Conservation (phyloP, 176 grass and related monocot species). For the Metroxylon sagu region DNA sequence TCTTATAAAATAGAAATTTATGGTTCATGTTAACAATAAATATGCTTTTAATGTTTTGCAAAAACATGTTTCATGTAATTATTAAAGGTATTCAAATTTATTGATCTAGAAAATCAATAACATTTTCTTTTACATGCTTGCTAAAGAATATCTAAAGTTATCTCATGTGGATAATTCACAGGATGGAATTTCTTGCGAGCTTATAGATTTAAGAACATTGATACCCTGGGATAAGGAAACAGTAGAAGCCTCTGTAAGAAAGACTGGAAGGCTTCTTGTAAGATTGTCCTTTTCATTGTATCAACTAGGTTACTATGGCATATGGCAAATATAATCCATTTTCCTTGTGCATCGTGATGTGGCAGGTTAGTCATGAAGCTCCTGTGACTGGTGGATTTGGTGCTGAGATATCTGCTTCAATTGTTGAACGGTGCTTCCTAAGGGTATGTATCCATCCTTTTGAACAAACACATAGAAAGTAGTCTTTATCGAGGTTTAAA, state of each 20-base stretch:
- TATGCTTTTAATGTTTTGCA: too few species aligned
- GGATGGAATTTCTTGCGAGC: slow-evolving; percentile 92
- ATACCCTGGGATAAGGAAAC: slow-evolving; percentile 97
- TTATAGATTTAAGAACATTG: slow-evolving; percentile 88
- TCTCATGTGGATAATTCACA: slow-evolving; percentile 17
- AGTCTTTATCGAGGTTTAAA: too few species aligned
- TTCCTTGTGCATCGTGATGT: not conserved
- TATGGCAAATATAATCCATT: too few species aligned
- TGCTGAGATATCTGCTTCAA: slow-evolving; percentile 83
- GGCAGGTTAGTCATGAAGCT: slow-evolving; percentile 88
- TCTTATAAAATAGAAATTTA: too few species aligned
- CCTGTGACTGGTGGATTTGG: slow-evolving; percentile 86
- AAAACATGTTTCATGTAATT: too few species aligned
- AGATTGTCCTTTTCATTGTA: slow-evolving; percentile 13
- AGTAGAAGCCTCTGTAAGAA: slow-evolving; percentile 76
- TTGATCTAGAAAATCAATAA: too few species aligned
- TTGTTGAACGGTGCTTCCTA: slow-evolving; percentile 70
- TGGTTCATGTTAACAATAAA: too few species aligned
- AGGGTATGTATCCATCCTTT: slow-evolving; percentile 40
- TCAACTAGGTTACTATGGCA: not conserved
- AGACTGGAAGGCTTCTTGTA: slow-evolving; percentile 87
- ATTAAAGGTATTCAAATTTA: too few species aligned
- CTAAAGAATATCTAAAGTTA: too few species aligned
- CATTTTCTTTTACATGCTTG: too few species aligned
- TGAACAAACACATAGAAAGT: too few species aligned